Percentiles rank a stretch among this genome's conserved stretches.
Evolutionary conservation across 208 protist species (phyloP).

Genomic region (Vickermania spadyakhi): DNA sequence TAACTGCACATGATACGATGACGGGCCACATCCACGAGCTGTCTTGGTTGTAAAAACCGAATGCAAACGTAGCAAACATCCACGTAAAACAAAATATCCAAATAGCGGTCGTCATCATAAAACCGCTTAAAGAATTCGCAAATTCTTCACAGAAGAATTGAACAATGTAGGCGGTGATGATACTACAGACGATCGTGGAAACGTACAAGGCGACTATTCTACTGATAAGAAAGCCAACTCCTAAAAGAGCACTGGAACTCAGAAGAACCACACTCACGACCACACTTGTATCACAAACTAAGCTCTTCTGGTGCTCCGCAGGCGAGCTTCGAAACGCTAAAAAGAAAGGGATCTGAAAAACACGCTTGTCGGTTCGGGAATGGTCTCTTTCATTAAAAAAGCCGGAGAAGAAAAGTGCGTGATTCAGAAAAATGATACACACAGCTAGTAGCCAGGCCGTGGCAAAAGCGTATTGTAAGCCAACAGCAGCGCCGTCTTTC

Average conservation of each 20-base stretch:
- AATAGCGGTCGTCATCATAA: slow-evolving; percentile 31
- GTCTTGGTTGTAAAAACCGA: slow-evolving; percentile 30
- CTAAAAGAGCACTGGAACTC: slow-evolving; percentile 43
- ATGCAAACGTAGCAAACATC: slow-evolving; percentile 45
- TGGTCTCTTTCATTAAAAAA: slow-evolving; percentile 1
- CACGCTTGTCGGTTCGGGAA: background rate
- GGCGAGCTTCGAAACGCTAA: slow-evolving; percentile 6
- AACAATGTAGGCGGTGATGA: slow-evolving; percentile 24
- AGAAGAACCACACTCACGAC: slow-evolving; percentile 46
- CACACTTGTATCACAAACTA: background rate
- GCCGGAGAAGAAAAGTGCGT: slow-evolving; percentile 20
- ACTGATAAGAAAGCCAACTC: slow-evolving; percentile 62
- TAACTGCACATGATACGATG: background rate
- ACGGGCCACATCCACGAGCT: slow-evolving; percentile 9
- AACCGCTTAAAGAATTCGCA: slow-evolving; percentile 27
- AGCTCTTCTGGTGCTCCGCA: slow-evolving; percentile 2
- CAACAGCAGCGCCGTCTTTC: slow-evolving; percentile 29
- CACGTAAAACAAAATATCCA: slow-evolving; percentile 48
- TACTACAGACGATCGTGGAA: slow-evolving; percentile 6
- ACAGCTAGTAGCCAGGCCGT: slow-evolving; percentile 60
- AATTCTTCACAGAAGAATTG: slow-evolving; percentile 48
- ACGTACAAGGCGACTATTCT: slow-evolving; percentile 33
- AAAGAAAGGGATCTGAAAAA: slow-evolving; percentile 7
- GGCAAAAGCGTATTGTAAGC: slow-evolving; percentile 51
- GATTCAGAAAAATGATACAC: slow-evolving; percentile 45